Conservation (phyloP, 306 rosid species). For the Rubus idaeus region DNA sequence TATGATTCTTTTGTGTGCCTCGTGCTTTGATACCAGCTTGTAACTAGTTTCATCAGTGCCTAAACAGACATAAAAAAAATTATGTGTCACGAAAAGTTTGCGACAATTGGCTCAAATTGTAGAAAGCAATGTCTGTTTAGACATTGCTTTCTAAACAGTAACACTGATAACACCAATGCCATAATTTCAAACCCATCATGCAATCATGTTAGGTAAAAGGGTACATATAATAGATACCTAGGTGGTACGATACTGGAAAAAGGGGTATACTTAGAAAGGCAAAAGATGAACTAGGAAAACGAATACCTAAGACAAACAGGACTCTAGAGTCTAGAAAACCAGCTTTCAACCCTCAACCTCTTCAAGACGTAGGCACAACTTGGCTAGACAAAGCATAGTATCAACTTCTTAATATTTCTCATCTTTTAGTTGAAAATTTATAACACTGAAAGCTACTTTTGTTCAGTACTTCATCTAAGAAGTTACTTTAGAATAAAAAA, state of each 20-base stretch:
- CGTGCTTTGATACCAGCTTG: conserved; percentile 67
- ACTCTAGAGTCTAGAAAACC: background rate
- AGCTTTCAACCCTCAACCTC: background rate
- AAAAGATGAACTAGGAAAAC: background rate
- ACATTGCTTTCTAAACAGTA: background rate
- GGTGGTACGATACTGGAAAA: no score
- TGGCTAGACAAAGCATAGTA: background rate
- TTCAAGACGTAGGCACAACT: background rate
- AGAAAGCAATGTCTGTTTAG: background rate
- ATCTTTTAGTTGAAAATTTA: background rate
- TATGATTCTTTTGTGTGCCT: conserved; percentile 95
- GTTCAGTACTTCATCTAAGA: background rate
- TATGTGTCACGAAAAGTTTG: background rate
- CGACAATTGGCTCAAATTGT: background rate
- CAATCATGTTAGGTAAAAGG: background rate
- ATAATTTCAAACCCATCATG: background rate
- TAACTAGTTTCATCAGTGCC: conserved; percentile 54
- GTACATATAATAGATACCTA: no score
- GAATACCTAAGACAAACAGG: background rate
- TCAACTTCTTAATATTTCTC: background rate
- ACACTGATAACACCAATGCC: background rate
- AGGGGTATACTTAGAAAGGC: background rate
- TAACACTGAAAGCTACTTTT: background rate
- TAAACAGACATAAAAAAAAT: conserved; percentile 29
- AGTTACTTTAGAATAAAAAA: no score